Percentiles rank a stretch among this genome's conserved stretches.
Evolutionary conservation across 2,329 filamentous ascomycete genomes (phyloP).

Genomic region (Ceratocystis albifundus): DNA sequence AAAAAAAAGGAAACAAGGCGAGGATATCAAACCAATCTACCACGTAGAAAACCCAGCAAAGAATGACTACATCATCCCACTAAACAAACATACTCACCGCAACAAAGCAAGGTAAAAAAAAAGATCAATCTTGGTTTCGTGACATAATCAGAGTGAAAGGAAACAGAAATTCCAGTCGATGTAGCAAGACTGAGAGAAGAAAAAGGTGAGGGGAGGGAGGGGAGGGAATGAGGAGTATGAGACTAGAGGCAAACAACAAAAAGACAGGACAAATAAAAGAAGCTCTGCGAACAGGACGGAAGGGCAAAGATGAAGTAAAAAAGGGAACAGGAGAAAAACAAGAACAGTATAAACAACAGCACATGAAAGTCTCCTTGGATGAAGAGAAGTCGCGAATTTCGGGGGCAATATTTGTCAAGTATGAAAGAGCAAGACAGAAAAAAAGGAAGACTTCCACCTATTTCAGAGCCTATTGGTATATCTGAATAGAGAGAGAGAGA

Average conservation of each 20-base stretch:
- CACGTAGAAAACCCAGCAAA: constrained; percentile 1
- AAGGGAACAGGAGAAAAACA: background rate
- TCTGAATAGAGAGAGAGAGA: background rate
- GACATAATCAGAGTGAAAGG: background rate
- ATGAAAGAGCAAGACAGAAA: constrained; percentile 2
- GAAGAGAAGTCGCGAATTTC: background rate
- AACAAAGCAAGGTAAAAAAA: background rate
- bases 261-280: background rate
- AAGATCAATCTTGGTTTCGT: background rate
- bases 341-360: background rate
- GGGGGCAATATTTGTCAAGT: background rate
- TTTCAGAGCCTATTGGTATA: background rate
- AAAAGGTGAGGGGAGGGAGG: background rate
- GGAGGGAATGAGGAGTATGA: too few species aligned
- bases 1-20: background rate
- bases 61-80: background rate
- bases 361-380: background rate
- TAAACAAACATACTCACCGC: constrained; percentile 10
- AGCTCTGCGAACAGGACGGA: background rate
- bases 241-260: background rate
- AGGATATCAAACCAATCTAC: constrained; percentile 4
- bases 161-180: constrained; percentile 4
- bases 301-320: constrained; percentile 1
- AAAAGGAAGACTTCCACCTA: background rate
- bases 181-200: background rate